A percentile compares a stretch with the other conserved stretches of the same genome.
Evolutionary conservation across 345 rosid genomes (phyloP).

Genomic region (Cardamine occulta): DNA sequence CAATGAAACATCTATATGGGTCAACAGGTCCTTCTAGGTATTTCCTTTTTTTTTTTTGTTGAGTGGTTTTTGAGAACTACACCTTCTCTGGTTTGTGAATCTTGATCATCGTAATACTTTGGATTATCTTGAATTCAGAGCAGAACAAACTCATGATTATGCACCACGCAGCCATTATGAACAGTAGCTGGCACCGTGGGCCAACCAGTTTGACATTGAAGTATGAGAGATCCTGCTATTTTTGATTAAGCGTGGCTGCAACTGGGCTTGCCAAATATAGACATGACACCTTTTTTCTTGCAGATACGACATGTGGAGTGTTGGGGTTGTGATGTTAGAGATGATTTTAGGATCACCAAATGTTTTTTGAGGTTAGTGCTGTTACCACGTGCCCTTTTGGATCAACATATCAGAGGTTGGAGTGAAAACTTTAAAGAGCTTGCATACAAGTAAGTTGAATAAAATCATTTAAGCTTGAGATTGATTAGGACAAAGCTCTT

Average conservation of each 20-base stretch:
- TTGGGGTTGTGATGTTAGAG: conserved; percentile 92
- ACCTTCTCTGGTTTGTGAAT: conserved; percentile 26
- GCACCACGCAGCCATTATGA: conserved; percentile 80
- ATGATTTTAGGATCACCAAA: conserved; percentile 88
- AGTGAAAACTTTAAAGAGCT: conserved; percentile 79
- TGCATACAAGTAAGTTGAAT: conserved; percentile 74
- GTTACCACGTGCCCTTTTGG: conserved; percentile 76
- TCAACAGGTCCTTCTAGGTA: conserved; percentile 92
- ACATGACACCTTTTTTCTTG: conserved; percentile 23
- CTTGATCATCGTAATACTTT: conserved; percentile 6
- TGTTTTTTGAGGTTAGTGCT: conserved; percentile 75
- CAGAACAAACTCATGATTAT: conserved; percentile 88
- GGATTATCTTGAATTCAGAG: conserved; percentile 51
- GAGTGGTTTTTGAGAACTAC: conserved; percentile 9
- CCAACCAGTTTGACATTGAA: conserved; percentile 56
- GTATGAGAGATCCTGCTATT: conserved; percentile 50
- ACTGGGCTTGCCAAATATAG: conserved; percentile 7
- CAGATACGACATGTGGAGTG: conserved; percentile 98
- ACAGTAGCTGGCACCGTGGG: conserved; percentile 81
- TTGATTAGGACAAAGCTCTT: not conserved
- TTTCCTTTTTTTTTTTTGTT: conserved; percentile 19
- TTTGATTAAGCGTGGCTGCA: conserved; percentile 13
- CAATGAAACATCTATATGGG: conserved; percentile 79
- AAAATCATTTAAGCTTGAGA: conserved; percentile 17
- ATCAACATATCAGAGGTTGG: conserved; percentile 89